Base-by-base conservation (phyloP, 164 flowering plant genomes). In the Piper longum region DNA sequence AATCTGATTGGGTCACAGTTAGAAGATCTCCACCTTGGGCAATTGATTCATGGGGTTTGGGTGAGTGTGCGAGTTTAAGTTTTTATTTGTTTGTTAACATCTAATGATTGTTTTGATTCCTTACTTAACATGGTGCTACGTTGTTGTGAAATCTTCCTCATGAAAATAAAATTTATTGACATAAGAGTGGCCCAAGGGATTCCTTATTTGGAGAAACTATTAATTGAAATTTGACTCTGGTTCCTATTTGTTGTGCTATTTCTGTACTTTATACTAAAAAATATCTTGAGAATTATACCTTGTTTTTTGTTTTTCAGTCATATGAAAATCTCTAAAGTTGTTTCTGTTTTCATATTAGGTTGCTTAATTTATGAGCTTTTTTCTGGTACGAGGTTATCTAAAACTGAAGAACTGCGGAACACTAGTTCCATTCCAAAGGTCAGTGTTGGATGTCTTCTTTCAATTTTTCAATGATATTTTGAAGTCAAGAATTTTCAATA, bases 11-110 rank as follows among this genome's bases (percentile, higher is more conserved):
- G 97, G 69, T 73, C 63, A 76, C 85, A 43, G 75, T 93, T 59
- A 85, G 95, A 76, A 88, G 88, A 55, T 93, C 99, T 67, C 89
- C 97, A 51, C 87, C 97, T 59, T 93, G 97, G 96, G 77, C 97
- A 64, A 84, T 90, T 71, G 99, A 93, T 76, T 93, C 99, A 14
- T 93, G 99, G 99, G 99, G 99, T 18, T 74, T 93, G 79, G 99
- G 99, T 93, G 82, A 78, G 85, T 66, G 36, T 62, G 60, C 16
- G 11, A 44, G 48, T 9, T 48, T 14, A 48, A 48, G 14, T 6
- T 9, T 48, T 9, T 5, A 9, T 9, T 48, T 48, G 14, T 9
- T 48, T 56, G 16, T 16, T 9, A 56, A 17, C 8, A 56, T 6
- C 8, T 17, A 2, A 12, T 16, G 19, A n/a, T 16, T 16, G 14